Conservation (phyloP, 2,329 filamentous ascomycete species). For the Ilyonectria robusta region DNA sequence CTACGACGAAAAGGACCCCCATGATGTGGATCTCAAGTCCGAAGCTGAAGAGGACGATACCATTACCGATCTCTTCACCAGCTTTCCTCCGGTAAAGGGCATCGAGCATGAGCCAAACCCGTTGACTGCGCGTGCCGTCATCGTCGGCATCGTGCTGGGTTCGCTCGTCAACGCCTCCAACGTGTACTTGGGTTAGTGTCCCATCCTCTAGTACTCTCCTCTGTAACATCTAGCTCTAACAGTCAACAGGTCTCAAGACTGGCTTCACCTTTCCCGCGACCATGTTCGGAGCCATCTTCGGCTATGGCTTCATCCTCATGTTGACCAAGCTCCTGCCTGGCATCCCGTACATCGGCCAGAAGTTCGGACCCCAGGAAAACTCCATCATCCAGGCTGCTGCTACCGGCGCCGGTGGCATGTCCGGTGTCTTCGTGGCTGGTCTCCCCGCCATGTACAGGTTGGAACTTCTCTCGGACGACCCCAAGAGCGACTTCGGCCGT, state of each 20-base stretch:
- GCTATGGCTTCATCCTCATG: slow-evolving; percentile 70
- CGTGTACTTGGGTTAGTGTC: slow-evolving; percentile 67
- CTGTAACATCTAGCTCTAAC: background rate
- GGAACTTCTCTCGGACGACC: slow-evolving; percentile 62
- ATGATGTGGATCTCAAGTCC: slow-evolving; percentile 47
- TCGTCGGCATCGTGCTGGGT: slow-evolving; percentile 69
- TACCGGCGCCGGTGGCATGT: slow-evolving; percentile 71
- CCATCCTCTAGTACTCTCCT: background rate
- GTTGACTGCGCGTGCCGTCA: slow-evolving; percentile 68
- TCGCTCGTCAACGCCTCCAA: slow-evolving; percentile 74
- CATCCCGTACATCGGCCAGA: slow-evolving; percentile 66
- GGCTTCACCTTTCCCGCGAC: slow-evolving; percentile 65
- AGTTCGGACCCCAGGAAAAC: slow-evolving; percentile 74
- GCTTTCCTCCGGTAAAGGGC: slow-evolving; percentile 58
- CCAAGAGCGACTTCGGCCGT: slow-evolving; percentile 68
- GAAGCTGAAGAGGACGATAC: slow-evolving; percentile 48
- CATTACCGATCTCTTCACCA: slow-evolving; percentile 56
- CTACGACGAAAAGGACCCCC: slow-evolving; percentile 44
- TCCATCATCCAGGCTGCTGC: slow-evolving; percentile 73
- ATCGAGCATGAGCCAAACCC: slow-evolving; percentile 62
- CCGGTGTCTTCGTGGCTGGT: slow-evolving; percentile 70
- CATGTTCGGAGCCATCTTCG: slow-evolving; percentile 70
- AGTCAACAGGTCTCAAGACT: slow-evolving; percentile 61
- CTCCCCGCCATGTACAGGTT: slow-evolving; percentile 74
- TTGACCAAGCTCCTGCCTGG: slow-evolving; percentile 64